Conservation (phyloP, 1,284 basidiomycete genomes). For the Lignosus rhinocerotis region DNA sequence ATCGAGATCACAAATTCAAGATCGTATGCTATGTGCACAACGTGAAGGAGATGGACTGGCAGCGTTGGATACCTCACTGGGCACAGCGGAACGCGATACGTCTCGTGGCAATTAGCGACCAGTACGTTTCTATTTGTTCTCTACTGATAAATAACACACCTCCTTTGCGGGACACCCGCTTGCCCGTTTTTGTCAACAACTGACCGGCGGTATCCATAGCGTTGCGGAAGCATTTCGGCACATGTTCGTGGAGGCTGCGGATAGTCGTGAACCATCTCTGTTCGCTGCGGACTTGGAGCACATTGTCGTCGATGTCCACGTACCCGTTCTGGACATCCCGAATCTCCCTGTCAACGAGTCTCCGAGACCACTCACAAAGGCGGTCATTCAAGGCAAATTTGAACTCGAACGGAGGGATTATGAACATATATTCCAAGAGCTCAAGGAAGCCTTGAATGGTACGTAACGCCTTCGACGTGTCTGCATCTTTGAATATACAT, state of each 20-base stretch:
- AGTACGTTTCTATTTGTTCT: constrained; percentile 27
- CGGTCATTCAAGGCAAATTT: constrained; percentile 41
- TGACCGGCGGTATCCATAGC: constrained; percentile 16
- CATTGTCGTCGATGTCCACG: constrained; percentile 38
- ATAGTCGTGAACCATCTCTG: constrained; percentile 31
- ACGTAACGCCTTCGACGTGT: neutral
- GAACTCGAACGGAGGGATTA: constrained; percentile 36
- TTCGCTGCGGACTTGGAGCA: constrained; percentile 36
- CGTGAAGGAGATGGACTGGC: constrained; percentile 34
- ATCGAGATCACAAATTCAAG: constrained; percentile 36
- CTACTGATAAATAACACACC: neutral
- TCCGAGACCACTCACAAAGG: constrained; percentile 32
- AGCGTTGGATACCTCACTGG: constrained; percentile 37
- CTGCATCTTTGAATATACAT: neutral
- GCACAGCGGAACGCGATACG: constrained; percentile 38
- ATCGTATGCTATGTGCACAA: constrained; percentile 41
- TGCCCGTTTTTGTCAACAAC: neutral
- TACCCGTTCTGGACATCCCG: constrained; percentile 37
- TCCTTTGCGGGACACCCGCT: neutral
- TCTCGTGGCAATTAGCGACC: constrained; percentile 37
- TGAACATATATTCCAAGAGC: constrained; percentile 33
- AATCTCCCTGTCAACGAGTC: constrained; percentile 24
- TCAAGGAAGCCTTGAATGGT: constrained; percentile 34
- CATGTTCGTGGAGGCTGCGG: constrained; percentile 34
- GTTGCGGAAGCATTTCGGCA: constrained; percentile 35